Conservation (phyloP, 2,329 filamentous ascomycete species). For the Plectosphaerella sp. region DNA sequence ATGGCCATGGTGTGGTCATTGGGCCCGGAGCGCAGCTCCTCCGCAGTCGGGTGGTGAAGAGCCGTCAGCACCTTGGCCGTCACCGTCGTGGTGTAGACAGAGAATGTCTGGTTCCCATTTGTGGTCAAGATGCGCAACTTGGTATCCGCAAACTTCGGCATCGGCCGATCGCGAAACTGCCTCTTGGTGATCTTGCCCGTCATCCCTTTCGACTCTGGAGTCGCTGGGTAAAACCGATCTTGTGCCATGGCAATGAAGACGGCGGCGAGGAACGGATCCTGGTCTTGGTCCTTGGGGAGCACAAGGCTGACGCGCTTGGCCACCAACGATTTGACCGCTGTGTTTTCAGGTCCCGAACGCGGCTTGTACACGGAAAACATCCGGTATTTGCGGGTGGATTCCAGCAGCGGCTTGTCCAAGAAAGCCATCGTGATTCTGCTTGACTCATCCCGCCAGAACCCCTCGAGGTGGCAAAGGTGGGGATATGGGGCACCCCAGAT, state of each 20-base stretch:
- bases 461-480: background rate
- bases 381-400: conserved; percentile 35
- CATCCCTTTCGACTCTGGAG: conserved; percentile 4
- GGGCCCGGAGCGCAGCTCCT: conserved; percentile 19
- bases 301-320: conserved; percentile 40
- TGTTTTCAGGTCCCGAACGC: conserved; percentile 36
- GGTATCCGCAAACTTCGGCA: conserved; percentile 38
- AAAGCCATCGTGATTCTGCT: conserved; percentile 36
- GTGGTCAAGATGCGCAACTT: conserved; percentile 47
- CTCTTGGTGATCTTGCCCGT: conserved; percentile 1
- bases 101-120: conserved; percentile 43
- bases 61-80: conserved; percentile 43
- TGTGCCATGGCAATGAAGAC: conserved; percentile 55
- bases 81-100: conserved; percentile 48
- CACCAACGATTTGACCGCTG: conserved; percentile 43
- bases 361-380: conserved; percentile 41
- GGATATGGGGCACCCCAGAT: background rate
- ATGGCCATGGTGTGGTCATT: conserved; percentile 34
- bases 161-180: background rate
- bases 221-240: conserved; percentile 40
- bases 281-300: conserved; percentile 40
- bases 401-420: conserved; percentile 41
- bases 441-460: background rate
- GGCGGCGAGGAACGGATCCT: conserved; percentile 48
- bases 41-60: conserved; percentile 41